These are phyloP conservation scores for Penicillium sp. DNA, from an alignment of 2,329 filamentous ascomycete species.

Conservation along the genomic window DNA sequence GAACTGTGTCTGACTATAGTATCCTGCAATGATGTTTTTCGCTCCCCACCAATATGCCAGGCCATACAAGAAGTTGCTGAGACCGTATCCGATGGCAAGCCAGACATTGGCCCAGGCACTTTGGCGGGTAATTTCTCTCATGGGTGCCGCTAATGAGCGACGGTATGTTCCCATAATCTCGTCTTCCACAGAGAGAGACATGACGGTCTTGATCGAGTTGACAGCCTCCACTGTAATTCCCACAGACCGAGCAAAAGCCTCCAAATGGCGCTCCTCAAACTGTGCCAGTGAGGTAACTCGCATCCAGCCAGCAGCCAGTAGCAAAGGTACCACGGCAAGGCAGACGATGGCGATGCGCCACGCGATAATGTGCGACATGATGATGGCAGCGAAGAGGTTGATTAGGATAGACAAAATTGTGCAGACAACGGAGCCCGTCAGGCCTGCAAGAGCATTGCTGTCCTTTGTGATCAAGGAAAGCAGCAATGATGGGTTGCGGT, in stretches of 20 bases:
- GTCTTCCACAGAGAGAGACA: conserved; percentile 49
- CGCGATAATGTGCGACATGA: conserved; percentile 66
- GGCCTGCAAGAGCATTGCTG: conserved; percentile 63
- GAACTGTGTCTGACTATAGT: conserved; percentile 65
- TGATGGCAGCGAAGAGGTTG: conserved; percentile 66
- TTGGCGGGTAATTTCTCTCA: conserved; percentile 46
- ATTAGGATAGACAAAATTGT: conserved; percentile 67
- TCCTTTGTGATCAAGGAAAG: conserved; percentile 68
- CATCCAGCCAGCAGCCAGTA: conserved; percentile 67
- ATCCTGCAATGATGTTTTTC: conserved; percentile 62
- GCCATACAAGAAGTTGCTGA: conserved; percentile 65
- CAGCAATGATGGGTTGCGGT: conserved; percentile 58
- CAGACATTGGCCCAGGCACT: conserved; percentile 45
- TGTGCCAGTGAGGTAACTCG: conserved; percentile 58
- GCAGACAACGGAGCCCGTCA: conserved; percentile 69
- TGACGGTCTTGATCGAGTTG: conserved; percentile 51
- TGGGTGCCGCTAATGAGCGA: conserved; percentile 43
- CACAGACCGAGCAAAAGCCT: conserved; percentile 49
- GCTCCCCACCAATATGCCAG: conserved; percentile 78
- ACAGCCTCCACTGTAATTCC: conserved; percentile 51
- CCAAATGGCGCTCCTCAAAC: conserved; percentile 54
- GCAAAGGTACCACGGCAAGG: conserved; percentile 63
- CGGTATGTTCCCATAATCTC: conserved; percentile 46
- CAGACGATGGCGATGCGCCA: conserved; percentile 76
- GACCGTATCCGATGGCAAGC: conserved; percentile 40